Evolutionary conservation across 2,329 filamentous ascomycete genomes (phyloP).

Genomic region (Curvularia sp.): DNA sequence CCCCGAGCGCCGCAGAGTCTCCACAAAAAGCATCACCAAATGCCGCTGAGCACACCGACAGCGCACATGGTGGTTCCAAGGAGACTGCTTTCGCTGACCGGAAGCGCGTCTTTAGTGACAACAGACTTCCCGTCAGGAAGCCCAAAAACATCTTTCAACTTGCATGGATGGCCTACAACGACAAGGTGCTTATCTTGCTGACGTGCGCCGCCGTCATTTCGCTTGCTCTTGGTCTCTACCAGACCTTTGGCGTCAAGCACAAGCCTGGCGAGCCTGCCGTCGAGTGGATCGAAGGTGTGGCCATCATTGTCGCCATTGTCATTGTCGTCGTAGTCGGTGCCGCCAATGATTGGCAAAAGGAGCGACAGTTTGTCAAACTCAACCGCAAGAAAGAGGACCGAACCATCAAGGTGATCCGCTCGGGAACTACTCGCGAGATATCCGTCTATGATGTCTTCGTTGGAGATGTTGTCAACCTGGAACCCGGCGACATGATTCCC

Average conservation of each 20-base stretch:
- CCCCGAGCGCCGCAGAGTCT: conserved; percentile 27
- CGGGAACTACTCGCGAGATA: conserved; percentile 71
- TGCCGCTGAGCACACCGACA: conserved; percentile 25
- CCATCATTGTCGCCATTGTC: conserved; percentile 77
- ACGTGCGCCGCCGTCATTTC: conserved; percentile 74
- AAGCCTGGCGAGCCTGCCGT: conserved; percentile 62
- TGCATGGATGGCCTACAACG: conserved; percentile 84
- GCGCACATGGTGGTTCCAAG: conserved; percentile 33
- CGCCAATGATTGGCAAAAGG: conserved; percentile 84
- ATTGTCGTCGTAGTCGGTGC: conserved; percentile 80
- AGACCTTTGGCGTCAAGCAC: conserved; percentile 68
- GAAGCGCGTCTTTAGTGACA: conserved; percentile 73
- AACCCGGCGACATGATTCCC: conserved; percentile 73
- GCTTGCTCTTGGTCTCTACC: conserved; percentile 75
- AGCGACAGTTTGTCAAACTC: conserved; percentile 79
- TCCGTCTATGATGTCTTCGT: conserved; percentile 72
- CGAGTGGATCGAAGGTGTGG: conserved; percentile 83
- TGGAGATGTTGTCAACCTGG: conserved; percentile 74
- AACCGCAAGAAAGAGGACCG: conserved; percentile 82
- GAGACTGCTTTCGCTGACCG: conserved; percentile 64
- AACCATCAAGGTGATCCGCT: conserved; percentile 76
- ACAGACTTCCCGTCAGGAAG: conserved; percentile 73
- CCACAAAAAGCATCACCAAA: conserved; percentile 29
- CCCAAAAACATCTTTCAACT: conserved; percentile 73
- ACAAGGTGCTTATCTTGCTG: conserved; percentile 68